phyloP scores from a whole-genome alignment of 495 filamentous ascomycete genomes.

The Talaromyces nanjingensis region DNA sequence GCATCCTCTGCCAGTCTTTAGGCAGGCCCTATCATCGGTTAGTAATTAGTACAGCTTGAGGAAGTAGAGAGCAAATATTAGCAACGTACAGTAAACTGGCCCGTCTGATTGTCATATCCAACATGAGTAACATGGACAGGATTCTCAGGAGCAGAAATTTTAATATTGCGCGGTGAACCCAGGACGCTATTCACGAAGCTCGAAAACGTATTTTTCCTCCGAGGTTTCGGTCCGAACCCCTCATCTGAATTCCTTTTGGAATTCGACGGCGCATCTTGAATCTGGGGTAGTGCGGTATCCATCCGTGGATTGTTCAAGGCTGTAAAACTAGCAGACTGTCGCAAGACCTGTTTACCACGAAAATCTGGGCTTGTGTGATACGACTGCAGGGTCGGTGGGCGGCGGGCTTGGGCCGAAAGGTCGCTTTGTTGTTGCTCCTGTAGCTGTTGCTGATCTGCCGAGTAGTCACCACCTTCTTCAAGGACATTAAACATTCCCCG shows the following conservation, averaged over 20 bases:
- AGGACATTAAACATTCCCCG: conserved; percentile 59
- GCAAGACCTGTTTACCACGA: conserved; percentile 49
- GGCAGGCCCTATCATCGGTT: conserved; percentile 63
- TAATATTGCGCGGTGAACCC: conserved; percentile 79
- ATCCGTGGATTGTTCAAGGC: conserved; percentile 49
- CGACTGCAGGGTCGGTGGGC: conserved; percentile 43
- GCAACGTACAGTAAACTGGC: conserved; percentile 83
- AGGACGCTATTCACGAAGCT: conserved; percentile 91
- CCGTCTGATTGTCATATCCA: conserved; percentile 92
- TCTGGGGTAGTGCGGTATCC: conserved; percentile 48
- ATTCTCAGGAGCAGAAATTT: conserved; percentile 94
- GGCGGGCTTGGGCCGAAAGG: conserved; percentile 26
- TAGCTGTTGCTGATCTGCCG: conserved; percentile 28
- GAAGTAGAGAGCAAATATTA: not conserved
- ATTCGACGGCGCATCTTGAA: conserved; percentile 36
- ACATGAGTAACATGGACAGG: conserved; percentile 98
- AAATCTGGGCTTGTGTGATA: conserved; percentile 54
- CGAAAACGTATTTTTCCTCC: conserved; percentile 92
- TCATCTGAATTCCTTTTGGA: conserved; percentile 87
- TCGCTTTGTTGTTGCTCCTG: conserved; percentile 11
- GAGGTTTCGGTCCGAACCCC: conserved; percentile 50
- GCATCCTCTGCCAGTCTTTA: conserved; percentile 93
- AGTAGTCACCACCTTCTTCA: conserved; percentile 54
- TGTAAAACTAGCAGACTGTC: conserved; percentile 78
- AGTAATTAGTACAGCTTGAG: not conserved